These are phyloP conservation scores for Labyrinthula sp. DNA, from an alignment of 352 stramenopile species.

Conservation along the genomic window DNA sequence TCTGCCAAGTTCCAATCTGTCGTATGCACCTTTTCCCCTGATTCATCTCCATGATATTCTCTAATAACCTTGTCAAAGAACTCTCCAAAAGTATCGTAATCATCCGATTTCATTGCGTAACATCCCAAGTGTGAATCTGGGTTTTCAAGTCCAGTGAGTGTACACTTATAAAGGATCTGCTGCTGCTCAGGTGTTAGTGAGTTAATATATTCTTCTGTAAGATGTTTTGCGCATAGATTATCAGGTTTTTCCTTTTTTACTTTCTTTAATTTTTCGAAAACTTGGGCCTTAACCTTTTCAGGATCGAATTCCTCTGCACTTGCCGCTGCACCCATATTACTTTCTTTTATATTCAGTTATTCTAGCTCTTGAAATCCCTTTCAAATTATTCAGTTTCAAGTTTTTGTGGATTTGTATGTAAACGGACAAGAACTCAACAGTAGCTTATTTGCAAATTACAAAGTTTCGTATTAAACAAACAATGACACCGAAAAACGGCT, in stretches of 20 bases:
- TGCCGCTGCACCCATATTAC: too few relatives aligned
- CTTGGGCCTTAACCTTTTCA: constrained; percentile 17
- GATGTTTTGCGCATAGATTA: constrained; percentile 35
- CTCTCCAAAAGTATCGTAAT: constrained; percentile 35
- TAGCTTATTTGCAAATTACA: too few relatives aligned
- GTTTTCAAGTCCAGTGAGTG: constrained; percentile 34
- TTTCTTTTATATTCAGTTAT: too few relatives aligned
- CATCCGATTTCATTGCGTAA: constrained; percentile 37
- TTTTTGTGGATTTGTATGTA: too few relatives aligned
- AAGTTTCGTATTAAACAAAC: too few relatives aligned
- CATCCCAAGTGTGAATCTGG: constrained; percentile 33
- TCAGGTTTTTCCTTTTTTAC: constrained; percentile 33
- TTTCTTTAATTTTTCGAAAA: constrained; percentile 19
- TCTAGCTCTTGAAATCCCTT: too few relatives aligned
- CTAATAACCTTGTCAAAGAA: constrained; percentile 37
- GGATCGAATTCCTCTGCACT: too few relatives aligned
- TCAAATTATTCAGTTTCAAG: too few relatives aligned
- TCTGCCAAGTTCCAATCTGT: constrained; percentile 36
- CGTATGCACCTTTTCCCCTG: constrained; percentile 33
- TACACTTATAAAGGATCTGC: constrained; percentile 33
- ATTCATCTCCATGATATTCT: constrained; percentile 32
- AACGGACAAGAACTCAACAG: too few relatives aligned
- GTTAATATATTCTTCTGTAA: constrained; percentile 35
- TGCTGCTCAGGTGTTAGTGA: constrained; percentile 29
- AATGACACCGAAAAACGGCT: too few relatives aligned